Evolutionary conservation across 139 green algal species (phyloP).

Genomic region (Chlorella sp.): DNA sequence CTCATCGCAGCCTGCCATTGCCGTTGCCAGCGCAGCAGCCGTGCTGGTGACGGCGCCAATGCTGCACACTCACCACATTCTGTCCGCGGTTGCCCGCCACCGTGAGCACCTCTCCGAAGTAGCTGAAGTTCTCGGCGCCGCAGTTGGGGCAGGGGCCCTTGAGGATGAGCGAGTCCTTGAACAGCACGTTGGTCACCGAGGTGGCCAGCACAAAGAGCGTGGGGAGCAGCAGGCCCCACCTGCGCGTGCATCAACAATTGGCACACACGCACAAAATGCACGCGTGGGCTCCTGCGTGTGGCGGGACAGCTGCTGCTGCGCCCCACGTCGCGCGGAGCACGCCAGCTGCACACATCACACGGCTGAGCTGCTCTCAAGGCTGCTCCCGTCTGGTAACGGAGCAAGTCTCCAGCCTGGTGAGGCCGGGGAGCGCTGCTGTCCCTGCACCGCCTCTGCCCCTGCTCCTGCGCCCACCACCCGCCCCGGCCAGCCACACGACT

Average conservation of each 20-base stretch:
- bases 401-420: background rate
- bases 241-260: slow-evolving; percentile 3
- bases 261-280: too few relatives aligned
- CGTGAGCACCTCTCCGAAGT: slow-evolving; percentile 84
- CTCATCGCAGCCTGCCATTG: too few relatives aligned
- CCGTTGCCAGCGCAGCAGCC: too few relatives aligned
- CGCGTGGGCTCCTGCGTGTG: too few relatives aligned
- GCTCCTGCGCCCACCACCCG: background rate
- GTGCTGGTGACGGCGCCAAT: too few relatives aligned
- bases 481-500: background rate
- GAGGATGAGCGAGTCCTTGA: slow-evolving; percentile 77
- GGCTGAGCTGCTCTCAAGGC: background rate
- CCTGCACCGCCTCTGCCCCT: too few relatives aligned
- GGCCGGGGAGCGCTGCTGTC: too few relatives aligned
- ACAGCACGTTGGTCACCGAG: slow-evolving; percentile 73
- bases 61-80: slow-evolving; percentile 43
- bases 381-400: background rate
- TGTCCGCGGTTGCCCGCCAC: slow-evolving; percentile 60
- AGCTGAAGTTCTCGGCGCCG: slow-evolving; percentile 58
- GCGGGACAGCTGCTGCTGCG: too few relatives aligned
- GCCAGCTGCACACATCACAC: too few relatives aligned
- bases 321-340: too few relatives aligned
- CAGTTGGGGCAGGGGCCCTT: slow-evolving; percentile 77
- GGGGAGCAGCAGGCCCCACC: slow-evolving; percentile 79
- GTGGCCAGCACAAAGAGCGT: slow-evolving; percentile 69